Evolutionary conservation across 2,329 filamentous ascomycete species (phyloP).

Genomic region (Fusarium euwallaceae): DNA sequence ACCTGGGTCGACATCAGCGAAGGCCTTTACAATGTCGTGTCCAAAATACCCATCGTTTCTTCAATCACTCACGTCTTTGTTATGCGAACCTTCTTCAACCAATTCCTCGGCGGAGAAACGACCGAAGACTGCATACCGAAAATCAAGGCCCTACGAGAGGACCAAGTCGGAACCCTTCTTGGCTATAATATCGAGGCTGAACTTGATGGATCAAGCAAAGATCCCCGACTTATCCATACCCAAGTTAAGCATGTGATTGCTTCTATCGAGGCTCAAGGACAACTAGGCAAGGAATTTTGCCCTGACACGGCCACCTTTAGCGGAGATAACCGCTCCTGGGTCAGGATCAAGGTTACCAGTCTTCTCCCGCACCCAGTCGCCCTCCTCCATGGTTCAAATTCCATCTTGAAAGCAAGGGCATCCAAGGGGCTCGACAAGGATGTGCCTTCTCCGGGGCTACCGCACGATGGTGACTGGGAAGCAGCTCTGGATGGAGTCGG

Average conservation of each 20-base stretch:
- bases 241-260: slow-evolving; percentile 33
- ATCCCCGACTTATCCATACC: slow-evolving; percentile 31
- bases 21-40: slow-evolving; percentile 26
- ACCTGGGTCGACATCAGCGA: slow-evolving; percentile 39
- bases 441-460: slow-evolving; percentile 35
- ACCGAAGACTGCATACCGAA: slow-evolving; percentile 36
- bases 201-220: slow-evolving; percentile 41
- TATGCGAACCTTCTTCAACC: slow-evolving; percentile 36
- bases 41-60: slow-evolving; percentile 32
- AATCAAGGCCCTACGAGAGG: slow-evolving; percentile 27
- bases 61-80: slow-evolving; percentile 25
- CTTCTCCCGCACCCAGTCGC: slow-evolving; percentile 33
- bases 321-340: slow-evolving; percentile 38
- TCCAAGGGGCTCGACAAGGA: slow-evolving; percentile 32
- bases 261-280: slow-evolving; percentile 34
- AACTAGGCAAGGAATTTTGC: slow-evolving; percentile 28
- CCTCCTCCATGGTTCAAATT: slow-evolving; percentile 26
- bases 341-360: slow-evolving; percentile 36
- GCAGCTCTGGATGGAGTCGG: slow-evolving; percentile 23
- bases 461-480: slow-evolving; percentile 40
- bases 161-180: slow-evolving; percentile 31
- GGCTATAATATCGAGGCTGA: slow-evolving; percentile 42
- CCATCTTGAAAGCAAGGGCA: slow-evolving; percentile 33
- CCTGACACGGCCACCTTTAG: slow-evolving; percentile 10
- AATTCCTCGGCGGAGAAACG: slow-evolving; percentile 37